Evolutionary conservation across 345 rosid species (phyloP).

Genomic region (Salix viminalis): DNA sequence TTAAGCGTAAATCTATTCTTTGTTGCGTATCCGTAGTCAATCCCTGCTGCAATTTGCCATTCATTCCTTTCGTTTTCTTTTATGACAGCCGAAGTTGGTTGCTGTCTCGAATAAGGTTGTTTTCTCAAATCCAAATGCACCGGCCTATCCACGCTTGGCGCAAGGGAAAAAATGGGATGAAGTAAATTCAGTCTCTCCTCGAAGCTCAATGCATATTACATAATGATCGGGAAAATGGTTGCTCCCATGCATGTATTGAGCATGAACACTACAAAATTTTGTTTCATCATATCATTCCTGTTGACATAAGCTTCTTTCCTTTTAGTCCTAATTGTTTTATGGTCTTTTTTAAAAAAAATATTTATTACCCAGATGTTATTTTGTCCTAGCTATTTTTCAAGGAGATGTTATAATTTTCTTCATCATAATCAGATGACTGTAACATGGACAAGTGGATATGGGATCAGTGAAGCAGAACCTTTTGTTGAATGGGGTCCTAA

Average conservation of each 20-base stretch:
- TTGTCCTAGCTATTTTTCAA: neutral
- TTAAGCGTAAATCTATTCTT: too few relatives aligned
- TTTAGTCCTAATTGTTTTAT: too few relatives aligned
- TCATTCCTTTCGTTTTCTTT: neutral
- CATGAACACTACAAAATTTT: too few relatives aligned
- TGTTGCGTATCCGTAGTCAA: too few relatives aligned
- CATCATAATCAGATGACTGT: conserved; percentile 53
- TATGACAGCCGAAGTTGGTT: conserved; percentile 57
- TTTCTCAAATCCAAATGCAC: conserved; percentile 61
- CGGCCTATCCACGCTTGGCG: conserved; percentile 62
- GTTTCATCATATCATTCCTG: too few relatives aligned
- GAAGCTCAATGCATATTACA: too few relatives aligned
- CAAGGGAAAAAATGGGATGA: conserved; percentile 69
- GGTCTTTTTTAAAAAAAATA: too few relatives aligned
- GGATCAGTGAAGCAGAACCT: conserved; percentile 47
- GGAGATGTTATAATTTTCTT: neutral
- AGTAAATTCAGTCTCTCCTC: conserved; percentile 33
- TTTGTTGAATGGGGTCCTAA: conserved; percentile 61
- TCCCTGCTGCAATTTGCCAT: neutral
- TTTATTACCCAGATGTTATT: too few relatives aligned
- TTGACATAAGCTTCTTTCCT: too few relatives aligned
- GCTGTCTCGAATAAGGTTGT: conserved; percentile 55
- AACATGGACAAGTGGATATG: conserved; percentile 82
- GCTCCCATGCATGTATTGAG: too few relatives aligned
- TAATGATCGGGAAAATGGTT: too few relatives aligned